Base-by-base conservation (phyloP, 768 basidiomycete species). In the Obba rivulosa region DNA sequence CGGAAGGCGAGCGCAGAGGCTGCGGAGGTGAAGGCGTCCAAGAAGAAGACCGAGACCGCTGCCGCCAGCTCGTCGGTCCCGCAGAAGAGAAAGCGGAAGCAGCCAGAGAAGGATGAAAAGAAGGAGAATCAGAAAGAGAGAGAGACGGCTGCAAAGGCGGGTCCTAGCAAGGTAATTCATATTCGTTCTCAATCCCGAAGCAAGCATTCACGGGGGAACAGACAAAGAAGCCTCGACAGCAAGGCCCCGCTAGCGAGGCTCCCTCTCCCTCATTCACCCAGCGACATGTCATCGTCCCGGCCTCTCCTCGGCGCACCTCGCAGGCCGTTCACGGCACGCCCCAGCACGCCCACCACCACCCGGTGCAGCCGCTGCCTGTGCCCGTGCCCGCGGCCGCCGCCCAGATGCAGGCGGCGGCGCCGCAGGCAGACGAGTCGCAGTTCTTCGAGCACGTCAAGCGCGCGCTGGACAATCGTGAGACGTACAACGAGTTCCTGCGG, bases 401-500 rank as follows among this genome's bases (percentile, higher is more conserved):
- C 14, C 11, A 44, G 44, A 22, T 49, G 18, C 23, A 42, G 41
- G 28, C 28, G 14, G 22, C 35, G 43, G 36, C 47, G 34, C 38
- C 41, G 42, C 42, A 35, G 8, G 8, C 45, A 3, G 21, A 49
- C n/a, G 49, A 38, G 10, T 38, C 44, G 42, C 46, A 51, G 10
- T 52, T 57, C 69, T 99, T 99, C 63, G 93, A 96, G 50, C 86
- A 87, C 22, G 92, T 97, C 42, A 85, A 83, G 58, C 79, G 79
- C 14, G 73, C 77, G 1, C 69, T 92, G 38, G 83, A 85, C 48
- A 83, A 77, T 53, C 75, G 84, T 11, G 87, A 90, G 41, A 80
- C 82, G 1, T 91, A 87, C 67, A 91, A 93, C 64, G 96, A 98
- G 66, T 98, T 99, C 68, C 70, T 99, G 52, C 96, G 93, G 62